phyloP scores from a whole-genome alignment of 140 eudicot species.

The Erigeron philadelphicus region DNA sequence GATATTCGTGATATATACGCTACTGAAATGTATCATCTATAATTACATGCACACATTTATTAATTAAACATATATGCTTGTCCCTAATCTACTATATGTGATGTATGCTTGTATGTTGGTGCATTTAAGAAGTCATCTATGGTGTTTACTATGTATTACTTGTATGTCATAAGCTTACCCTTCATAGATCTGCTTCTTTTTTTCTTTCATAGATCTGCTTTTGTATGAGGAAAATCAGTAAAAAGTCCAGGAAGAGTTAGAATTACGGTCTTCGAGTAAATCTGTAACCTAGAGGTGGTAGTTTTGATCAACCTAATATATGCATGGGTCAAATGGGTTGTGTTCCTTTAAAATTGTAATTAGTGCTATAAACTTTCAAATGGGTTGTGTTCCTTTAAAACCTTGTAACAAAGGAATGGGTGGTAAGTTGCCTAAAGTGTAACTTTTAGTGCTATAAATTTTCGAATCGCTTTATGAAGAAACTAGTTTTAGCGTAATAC shows the following conservation, averaged over 20 bases:
- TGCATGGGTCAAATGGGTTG: background rate
- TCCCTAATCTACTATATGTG: background rate
- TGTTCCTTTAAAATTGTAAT: too few species aligned
- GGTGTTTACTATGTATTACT: constrained; percentile 34
- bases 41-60: background rate
- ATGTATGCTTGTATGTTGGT: constrained; percentile 11
- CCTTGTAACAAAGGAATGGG: background rate
- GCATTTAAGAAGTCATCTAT: constrained; percentile 25
- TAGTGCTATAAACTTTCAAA: too few species aligned
- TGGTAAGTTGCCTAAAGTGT: background rate
- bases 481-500: background rate
- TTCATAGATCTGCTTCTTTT: constrained; percentile 2
- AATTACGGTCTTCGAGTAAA: background rate
- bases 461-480: background rate
- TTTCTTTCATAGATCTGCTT: constrained; percentile 2
- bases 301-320: background rate
- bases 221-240: constrained; percentile 2
- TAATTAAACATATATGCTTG: background rate
- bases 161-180: constrained; percentile 42
- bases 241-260: constrained; percentile 16
- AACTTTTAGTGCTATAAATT: background rate
- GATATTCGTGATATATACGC: constrained; percentile 14
- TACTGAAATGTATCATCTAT: constrained; percentile 9
- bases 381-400: background rate
- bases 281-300: background rate